These are phyloP conservation scores for Pisolithus orientalis DNA, from an alignment of 768 basidiomycete genomes.

Conservation along the genomic window DNA sequence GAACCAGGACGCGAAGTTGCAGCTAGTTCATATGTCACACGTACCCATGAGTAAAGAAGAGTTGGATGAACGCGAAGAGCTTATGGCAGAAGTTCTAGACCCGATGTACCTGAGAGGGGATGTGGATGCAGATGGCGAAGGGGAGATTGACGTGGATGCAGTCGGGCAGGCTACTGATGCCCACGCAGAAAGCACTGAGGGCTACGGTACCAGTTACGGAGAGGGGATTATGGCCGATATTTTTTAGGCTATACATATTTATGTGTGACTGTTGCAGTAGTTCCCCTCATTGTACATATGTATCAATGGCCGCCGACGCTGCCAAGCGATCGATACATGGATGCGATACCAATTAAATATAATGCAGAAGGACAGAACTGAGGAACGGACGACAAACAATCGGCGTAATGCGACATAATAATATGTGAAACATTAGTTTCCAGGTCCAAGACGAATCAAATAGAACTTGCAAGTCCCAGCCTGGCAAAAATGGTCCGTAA, in stretches of 20 bases:
- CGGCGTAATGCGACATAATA: no score
- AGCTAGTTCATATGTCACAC: conserved; percentile 69
- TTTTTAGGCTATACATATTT: conserved; percentile 15
- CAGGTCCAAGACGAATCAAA: no score
- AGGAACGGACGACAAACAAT: no score
- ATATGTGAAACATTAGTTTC: no score
- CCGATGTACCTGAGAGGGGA: conserved; percentile 50
- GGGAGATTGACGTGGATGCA: conserved; percentile 46
- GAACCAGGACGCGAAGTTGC: conserved; percentile 77
- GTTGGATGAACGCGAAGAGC: conserved; percentile 71
- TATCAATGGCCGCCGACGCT: no score
- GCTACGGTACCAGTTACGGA: conserved; percentile 33
- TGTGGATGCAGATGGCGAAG: conserved; percentile 57
- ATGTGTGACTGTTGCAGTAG: not conserved
- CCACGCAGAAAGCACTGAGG: conserved; percentile 33
- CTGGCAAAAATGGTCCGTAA: no score
- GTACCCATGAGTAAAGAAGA: conserved; percentile 68
- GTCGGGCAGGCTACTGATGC: conserved; percentile 53
- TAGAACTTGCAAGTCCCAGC: no score
- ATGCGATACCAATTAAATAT: no score
- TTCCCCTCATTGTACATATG: no score
- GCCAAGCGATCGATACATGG: no score
- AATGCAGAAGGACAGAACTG: no score
- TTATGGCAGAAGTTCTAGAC: conserved; percentile 71
- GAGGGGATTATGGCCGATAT: conserved; percentile 28